phyloP scores from a whole-genome alignment of 176 grass and related monocot genomes.

The Rhynchospora breviuscula region DNA sequence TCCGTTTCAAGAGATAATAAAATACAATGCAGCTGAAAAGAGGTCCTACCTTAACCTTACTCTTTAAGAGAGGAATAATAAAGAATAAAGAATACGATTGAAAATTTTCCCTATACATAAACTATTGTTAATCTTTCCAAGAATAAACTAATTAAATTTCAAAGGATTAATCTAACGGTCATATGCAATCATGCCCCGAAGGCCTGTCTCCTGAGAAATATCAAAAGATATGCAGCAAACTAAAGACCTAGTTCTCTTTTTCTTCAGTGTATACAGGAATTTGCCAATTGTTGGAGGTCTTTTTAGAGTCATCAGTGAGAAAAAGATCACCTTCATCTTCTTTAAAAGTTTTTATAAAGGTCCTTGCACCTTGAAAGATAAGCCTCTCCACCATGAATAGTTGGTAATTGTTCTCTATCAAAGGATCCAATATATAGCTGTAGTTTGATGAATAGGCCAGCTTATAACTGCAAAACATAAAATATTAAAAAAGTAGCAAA shows the following conservation, averaged over 20 bases:
- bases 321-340: conserved; percentile 75
- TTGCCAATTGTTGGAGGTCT: conserved; percentile 80
- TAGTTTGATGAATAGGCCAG: conserved; percentile 82
- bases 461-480: conserved; percentile 50
- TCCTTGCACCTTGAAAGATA: conserved; percentile 75
- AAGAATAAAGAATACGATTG: conserved; percentile 3
- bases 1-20: no score
- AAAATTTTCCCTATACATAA: neutral
- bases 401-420: conserved; percentile 78
- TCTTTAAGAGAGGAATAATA: neutral
- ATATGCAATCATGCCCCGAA: neutral
- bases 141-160: neutral
- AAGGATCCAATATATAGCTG: conserved; percentile 59
- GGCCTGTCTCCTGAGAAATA: neutral
- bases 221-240: neutral
- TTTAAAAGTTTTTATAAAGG: conserved; percentile 85
- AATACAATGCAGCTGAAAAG: neutral
- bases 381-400: conserved; percentile 93
- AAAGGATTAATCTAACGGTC: neutral
- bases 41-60: neutral
- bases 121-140: neutral
- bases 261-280: conserved; percentile 66
- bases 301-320: conserved; percentile 77
- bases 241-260: neutral
- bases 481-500: neutral